Evolutionary conservation across 1,284 basidiomycete species (phyloP).

Genomic region (Termitomyces sp.): DNA sequence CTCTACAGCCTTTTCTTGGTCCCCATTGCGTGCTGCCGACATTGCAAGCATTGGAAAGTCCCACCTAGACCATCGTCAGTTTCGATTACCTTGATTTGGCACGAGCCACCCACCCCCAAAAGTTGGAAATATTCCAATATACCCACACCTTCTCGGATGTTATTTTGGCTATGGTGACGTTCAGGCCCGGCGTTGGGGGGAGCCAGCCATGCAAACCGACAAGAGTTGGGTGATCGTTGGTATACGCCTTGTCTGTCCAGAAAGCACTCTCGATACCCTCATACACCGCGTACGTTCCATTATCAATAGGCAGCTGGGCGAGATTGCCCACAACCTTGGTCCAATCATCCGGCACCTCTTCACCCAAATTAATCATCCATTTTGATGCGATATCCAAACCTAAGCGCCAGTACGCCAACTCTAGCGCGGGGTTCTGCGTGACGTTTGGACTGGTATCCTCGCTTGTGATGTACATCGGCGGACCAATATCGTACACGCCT

Average conservation of each 20-base stretch:
- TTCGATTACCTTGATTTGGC: neutral
- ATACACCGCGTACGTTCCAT: constrained; percentile 50
- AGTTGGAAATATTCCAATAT: constrained; percentile 51
- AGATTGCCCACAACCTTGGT: constrained; percentile 39
- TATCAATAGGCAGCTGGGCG: constrained; percentile 42
- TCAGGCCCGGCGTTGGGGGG: constrained; percentile 43
- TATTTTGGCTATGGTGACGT: constrained; percentile 38
- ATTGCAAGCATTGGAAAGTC: constrained; percentile 62
- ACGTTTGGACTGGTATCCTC: constrained; percentile 53
- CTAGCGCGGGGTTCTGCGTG: constrained; percentile 52
- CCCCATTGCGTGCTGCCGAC: constrained; percentile 51
- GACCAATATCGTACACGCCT: constrained; percentile 48
- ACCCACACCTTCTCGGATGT: constrained; percentile 53
- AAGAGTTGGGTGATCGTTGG: constrained; percentile 54
- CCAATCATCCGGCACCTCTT: constrained; percentile 39
- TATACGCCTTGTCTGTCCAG: constrained; percentile 46
- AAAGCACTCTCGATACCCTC: constrained; percentile 49
- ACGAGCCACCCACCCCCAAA: constrained; percentile 45
- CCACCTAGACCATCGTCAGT: constrained; percentile 36
- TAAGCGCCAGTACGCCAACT: constrained; percentile 55
- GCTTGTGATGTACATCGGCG: constrained; percentile 52
- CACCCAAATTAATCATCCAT: constrained; percentile 42
- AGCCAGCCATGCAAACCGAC: constrained; percentile 57
- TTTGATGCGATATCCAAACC: constrained; percentile 42
- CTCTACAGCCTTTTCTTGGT: constrained; percentile 44